A percentile compares a stretch with the other conserved stretches of the same genome.
These are phyloP conservation scores for Berberis vulgaris DNA, from an alignment of 164 flowering plant genomes.

Conservation along the genomic window DNA sequence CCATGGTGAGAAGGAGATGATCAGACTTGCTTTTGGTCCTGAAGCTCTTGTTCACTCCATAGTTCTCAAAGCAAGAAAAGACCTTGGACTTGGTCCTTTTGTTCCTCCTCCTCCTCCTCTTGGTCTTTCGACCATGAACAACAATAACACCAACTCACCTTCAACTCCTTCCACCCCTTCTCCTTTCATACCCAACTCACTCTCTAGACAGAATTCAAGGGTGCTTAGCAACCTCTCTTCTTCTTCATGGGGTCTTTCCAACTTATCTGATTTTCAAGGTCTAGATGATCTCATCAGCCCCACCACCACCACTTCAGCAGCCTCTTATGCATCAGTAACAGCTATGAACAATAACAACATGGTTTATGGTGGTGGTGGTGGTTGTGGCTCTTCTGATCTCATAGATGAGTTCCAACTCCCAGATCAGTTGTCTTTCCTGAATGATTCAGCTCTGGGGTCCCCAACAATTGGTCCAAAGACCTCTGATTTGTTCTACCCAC, in stretches of 20 bases:
- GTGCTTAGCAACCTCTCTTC: slow-evolving; percentile 16
- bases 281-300: slow-evolving; percentile 34
- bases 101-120: too few relatives aligned
- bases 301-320: slow-evolving; percentile 7
- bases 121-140: slow-evolving; percentile 15
- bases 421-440: slow-evolving; percentile 53
- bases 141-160: slow-evolving; percentile 12
- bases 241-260: slow-evolving; percentile 28
- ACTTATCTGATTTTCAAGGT: slow-evolving; percentile 25
- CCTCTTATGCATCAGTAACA: slow-evolving; percentile 29
- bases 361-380: slow-evolving; percentile 6
- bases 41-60: slow-evolving; percentile 64
- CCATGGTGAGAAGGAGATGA: slow-evolving; percentile 93
- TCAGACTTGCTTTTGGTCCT: slow-evolving; percentile 84
- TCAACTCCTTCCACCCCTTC: slow-evolving; percentile 45
- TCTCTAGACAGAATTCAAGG: slow-evolving; percentile 20
- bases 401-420: slow-evolving; percentile 40
- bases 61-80: slow-evolving; percentile 52
- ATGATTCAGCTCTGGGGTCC: slow-evolving; percentile 14
- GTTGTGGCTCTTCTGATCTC: slow-evolving; percentile 14
- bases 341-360: slow-evolving; percentile 7
- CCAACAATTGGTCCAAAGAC: slow-evolving; percentile 9
- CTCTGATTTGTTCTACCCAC: slow-evolving; percentile 23
- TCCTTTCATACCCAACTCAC: slow-evolving; percentile 27
- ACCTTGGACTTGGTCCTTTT: slow-evolving; percentile 28